phyloP scores from a whole-genome alignment of 495 filamentous ascomycete species.

The Aspergillus campestris region DNA sequence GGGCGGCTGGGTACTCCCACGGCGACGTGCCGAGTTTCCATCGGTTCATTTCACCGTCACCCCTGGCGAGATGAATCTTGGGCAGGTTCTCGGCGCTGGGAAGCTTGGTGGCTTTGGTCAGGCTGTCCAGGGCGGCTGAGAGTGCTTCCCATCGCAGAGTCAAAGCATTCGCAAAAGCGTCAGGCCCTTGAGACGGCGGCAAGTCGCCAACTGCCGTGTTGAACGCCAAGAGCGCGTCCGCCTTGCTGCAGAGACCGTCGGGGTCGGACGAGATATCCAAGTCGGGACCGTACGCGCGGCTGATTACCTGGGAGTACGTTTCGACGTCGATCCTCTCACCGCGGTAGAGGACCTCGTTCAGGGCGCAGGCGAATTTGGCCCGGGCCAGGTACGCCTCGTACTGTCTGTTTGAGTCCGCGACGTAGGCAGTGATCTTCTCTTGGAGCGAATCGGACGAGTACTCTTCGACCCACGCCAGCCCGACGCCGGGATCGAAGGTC shows the following conservation, averaged over 20 bases:
- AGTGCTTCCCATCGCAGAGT: constrained; percentile 42
- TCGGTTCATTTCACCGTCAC: constrained; percentile 54
- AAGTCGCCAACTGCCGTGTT: constrained; percentile 34
- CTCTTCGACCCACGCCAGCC: constrained; percentile 48
- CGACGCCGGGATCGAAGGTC: constrained; percentile 25
- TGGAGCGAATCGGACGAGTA: constrained; percentile 39
- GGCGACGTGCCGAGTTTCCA: constrained; percentile 44
- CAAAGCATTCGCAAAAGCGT: constrained; percentile 18
- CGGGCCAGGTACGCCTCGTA: constrained; percentile 45
- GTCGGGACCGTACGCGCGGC: constrained; percentile 30
- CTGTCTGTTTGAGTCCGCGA: constrained; percentile 33
- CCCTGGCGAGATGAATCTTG: constrained; percentile 52
- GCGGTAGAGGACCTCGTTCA: constrained; percentile 49
- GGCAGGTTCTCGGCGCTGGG: constrained; percentile 44
- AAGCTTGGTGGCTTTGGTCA: constrained; percentile 47
- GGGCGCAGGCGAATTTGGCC: constrained; percentile 43
- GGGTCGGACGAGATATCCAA: constrained; percentile 36
- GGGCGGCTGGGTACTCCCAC: constrained; percentile 35
- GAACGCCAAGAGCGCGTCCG: constrained; percentile 50
- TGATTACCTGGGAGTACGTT: constrained; percentile 44
- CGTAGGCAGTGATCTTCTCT: constrained; percentile 40
- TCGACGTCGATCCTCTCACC: constrained; percentile 34
- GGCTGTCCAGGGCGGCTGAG: constrained; percentile 35
- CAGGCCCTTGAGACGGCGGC: constrained; percentile 20
- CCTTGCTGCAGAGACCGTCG: constrained; percentile 46